phyloP scores from a whole-genome alignment of 805 yeast genomes.

The Candida tammaniensis region DNA sequence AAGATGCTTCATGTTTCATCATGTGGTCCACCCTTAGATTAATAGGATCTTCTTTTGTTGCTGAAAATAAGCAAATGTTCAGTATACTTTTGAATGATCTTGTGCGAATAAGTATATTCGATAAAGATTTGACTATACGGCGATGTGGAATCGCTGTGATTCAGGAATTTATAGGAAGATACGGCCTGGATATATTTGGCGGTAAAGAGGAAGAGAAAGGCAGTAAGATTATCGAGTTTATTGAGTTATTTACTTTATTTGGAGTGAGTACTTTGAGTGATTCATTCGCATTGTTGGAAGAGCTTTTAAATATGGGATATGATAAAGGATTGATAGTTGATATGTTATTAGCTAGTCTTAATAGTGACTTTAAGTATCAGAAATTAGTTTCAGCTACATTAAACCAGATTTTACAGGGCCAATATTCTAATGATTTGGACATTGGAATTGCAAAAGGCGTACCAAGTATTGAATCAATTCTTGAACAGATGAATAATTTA shows the following conservation, averaged over 20 bases:
- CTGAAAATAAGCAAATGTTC: constrained; percentile 15
- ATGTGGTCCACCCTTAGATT: constrained; percentile 72
- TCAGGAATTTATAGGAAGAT: constrained; percentile 83
- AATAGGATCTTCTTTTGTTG: constrained; percentile 17
- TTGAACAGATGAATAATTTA: not conserved
- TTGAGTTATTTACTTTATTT: constrained; percentile 57
- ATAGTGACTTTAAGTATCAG: constrained; percentile 10
- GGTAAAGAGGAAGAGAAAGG: constrained; percentile 19
- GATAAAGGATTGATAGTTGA: constrained; percentile 9
- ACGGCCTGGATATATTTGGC: constrained; percentile 42
- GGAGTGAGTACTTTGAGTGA: constrained; percentile 19
- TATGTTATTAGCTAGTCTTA: constrained; percentile 6
- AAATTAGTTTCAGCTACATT: constrained; percentile 7
- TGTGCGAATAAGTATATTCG: constrained; percentile 59
- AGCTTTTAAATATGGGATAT: constrained; percentile 24
- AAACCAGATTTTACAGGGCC: constrained; percentile 1
- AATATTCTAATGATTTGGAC: not conserved
- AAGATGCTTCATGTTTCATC: constrained; percentile 84
- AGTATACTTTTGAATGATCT: constrained; percentile 32
- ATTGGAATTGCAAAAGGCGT: constrained; percentile 1
- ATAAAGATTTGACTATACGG: constrained; percentile 69
- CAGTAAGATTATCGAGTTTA: constrained; percentile 43
- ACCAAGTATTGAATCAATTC: not conserved
- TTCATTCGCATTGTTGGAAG: constrained; percentile 16
- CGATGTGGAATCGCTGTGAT: constrained; percentile 84